Percentiles rank a stretch among this genome's conserved stretches.
phyloP scores from a whole-genome alignment of 208 protist genomes.

The Angomonas deanei region DNA sequence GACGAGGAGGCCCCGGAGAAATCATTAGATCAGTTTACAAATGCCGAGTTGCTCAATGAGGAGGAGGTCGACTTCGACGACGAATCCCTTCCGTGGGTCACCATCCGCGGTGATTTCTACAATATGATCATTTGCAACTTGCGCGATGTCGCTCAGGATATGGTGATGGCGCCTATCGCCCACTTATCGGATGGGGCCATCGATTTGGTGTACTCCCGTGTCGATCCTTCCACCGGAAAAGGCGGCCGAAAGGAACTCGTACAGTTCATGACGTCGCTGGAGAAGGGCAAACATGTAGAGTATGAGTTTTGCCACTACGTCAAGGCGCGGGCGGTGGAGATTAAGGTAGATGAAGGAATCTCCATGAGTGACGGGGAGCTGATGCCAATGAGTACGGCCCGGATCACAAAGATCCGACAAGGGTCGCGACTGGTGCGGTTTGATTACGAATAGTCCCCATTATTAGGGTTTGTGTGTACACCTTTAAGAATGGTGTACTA shows the following conservation, averaged over 20 bases:
- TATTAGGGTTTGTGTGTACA: no score
- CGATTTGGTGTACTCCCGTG: conserved; percentile 61
- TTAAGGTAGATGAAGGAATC: conserved; percentile 62
- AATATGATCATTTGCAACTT: conserved; percentile 65
- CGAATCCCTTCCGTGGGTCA: conserved; percentile 61
- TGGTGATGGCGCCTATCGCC: conserved; percentile 65
- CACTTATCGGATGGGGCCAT: conserved; percentile 79
- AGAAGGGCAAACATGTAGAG: conserved; percentile 60
- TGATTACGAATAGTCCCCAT: conserved; percentile 15
- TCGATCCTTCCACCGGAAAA: conserved; percentile 17
- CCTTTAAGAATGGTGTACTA: no score
- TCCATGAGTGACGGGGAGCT: conserved; percentile 83
- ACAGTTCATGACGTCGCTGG: conserved; percentile 56
- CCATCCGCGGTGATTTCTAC: conserved; percentile 61
- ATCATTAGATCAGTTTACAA: conserved; percentile 15
- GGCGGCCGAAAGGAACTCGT: conserved; percentile 57
- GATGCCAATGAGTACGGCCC: conserved; percentile 65
- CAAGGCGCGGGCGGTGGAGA: conserved; percentile 71
- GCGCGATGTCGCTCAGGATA: conserved; percentile 64
- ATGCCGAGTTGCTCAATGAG: conserved; percentile 38
- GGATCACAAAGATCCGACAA: conserved; percentile 49
- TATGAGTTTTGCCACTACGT: conserved; percentile 67
- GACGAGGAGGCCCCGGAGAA: neutral
- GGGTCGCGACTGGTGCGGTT: conserved; percentile 52
- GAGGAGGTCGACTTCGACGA: conserved; percentile 61